A percentile compares a stretch with the other conserved stretches of the same genome.
Evolutionary conservation across 495 filamentous ascomycete species (phyloP).

Genomic region (Talaromyces stipitatus): DNA sequence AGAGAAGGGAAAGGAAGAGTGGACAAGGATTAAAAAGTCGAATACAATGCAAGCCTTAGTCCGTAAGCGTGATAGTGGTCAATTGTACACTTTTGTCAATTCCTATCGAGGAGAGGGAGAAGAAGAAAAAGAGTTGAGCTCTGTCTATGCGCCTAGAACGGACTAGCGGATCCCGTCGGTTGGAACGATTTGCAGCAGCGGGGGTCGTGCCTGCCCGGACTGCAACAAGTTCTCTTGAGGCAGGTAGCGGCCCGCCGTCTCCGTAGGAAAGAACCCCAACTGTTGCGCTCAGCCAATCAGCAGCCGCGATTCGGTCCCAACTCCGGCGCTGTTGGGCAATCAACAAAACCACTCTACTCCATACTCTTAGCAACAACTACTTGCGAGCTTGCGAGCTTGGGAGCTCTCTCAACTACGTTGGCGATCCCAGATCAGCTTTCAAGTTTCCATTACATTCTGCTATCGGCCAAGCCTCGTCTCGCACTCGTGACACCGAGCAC

Average conservation of each 20-base stretch:
- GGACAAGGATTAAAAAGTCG: background rate
- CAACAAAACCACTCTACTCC: background rate
- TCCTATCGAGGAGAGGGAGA: background rate
- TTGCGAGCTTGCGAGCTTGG: background rate
- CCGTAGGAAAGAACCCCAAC: background rate
- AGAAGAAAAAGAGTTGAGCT: background rate
- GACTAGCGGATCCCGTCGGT: background rate
- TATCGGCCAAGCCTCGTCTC: background rate
- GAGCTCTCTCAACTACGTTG: background rate
- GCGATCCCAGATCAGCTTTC: too few relatives aligned
- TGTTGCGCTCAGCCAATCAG: background rate
- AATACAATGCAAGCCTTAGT: background rate
- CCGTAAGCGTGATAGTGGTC: background rate
- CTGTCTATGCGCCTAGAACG: background rate
- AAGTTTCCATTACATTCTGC: too few relatives aligned
- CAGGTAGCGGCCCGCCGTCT: background rate
- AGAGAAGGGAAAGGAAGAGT: background rate
- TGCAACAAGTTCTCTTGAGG: background rate
- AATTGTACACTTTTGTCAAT: too few relatives aligned
- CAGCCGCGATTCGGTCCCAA: background rate
- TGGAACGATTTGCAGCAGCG: background rate
- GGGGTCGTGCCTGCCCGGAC: background rate
- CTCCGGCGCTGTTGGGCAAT: background rate
- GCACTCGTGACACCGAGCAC: background rate
- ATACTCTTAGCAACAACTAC: background rate